Conservation (phyloP, 2,329 filamentous ascomycete species). For the Amylocarpus encephaloides region DNA sequence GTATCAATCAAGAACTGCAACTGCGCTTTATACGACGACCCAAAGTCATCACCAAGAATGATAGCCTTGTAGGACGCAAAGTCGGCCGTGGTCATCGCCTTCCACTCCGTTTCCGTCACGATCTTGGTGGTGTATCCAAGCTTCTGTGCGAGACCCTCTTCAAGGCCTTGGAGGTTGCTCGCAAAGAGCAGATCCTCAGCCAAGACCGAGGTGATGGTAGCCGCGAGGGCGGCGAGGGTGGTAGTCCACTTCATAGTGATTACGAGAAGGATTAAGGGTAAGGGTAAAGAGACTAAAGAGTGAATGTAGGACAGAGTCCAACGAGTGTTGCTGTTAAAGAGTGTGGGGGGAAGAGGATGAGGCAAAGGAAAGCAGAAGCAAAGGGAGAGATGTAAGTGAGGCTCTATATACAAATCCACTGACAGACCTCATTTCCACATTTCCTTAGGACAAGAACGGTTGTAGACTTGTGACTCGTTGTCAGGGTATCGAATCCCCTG, state of each 20-base stretch:
- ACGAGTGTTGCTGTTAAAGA: slow-evolving; percentile 3
- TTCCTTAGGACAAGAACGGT: too few relatives aligned
- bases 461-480: background rate
- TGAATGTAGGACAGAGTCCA: slow-evolving; percentile 5
- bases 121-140: slow-evolving; percentile 30
- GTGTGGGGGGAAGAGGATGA: slow-evolving; percentile 3
- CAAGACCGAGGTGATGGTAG: slow-evolving; percentile 11
- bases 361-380: background rate
- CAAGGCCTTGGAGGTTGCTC: slow-evolving; percentile 18
- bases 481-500: too few relatives aligned
- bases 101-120: slow-evolving; percentile 34
- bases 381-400: background rate
- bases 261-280: background rate
- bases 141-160: slow-evolving; percentile 25
- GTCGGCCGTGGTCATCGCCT: slow-evolving; percentile 35
- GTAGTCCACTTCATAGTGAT: slow-evolving; percentile 15
- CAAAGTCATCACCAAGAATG: slow-evolving; percentile 36
- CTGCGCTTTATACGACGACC: slow-evolving; percentile 27
- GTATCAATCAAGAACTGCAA: slow-evolving; percentile 36
- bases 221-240: slow-evolving; percentile 14
- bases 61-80: slow-evolving; percentile 41
- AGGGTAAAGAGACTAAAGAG: slow-evolving; percentile 4
- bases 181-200: slow-evolving; percentile 32
- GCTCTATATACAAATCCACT: slow-evolving; percentile 7
- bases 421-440: slow-evolving; percentile 7